Evolutionary conservation across 228 moss, liverwort and hornwort genomes (phyloP).

Genomic region (Sphagnum fallax): DNA sequence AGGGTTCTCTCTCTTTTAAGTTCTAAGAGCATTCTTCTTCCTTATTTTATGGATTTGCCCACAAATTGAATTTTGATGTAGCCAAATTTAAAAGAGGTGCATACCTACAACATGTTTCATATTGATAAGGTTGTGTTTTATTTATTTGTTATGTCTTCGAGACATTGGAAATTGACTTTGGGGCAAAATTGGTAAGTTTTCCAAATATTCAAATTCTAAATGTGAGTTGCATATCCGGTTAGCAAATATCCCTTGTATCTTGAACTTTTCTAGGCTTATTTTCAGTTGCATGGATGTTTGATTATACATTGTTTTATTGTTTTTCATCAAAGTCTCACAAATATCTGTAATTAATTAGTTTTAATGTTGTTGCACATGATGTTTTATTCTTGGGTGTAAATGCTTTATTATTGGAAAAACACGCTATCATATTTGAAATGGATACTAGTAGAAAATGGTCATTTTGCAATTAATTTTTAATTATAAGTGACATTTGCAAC

Average conservation of each 20-base stretch:
- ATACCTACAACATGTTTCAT: no score
- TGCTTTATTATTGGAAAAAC: slow-evolving; percentile 74
- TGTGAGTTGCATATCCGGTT: slow-evolving; percentile 42
- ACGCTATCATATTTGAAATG: slow-evolving; percentile 55
- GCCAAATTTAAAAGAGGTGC: neutral
- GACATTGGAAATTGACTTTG: no score
- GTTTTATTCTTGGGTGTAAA: slow-evolving; percentile 22
- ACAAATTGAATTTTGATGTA: neutral
- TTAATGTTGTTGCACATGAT: neutral
- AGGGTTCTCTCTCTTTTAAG: no score
- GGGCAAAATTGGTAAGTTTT: no score
- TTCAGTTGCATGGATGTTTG: neutral
- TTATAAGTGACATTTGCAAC: no score
- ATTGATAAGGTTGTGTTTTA: no score
- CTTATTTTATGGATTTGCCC: neutral
- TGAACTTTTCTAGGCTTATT: neutral
- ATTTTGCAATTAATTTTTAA: no score
- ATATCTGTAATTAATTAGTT: neutral
- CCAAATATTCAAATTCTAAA: no score
- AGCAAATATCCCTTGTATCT: neutral
- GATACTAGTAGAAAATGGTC: neutral
- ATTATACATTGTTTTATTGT: neutral
- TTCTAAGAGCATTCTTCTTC: neutral
- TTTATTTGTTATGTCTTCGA: no score
- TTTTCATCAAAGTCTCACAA: neutral